Evolutionary conservation across 176 grass and related monocot genomes (phyloP), one percentile per base, ranked within the genome.

Genomic region (Leersia perrieri): DNA sequence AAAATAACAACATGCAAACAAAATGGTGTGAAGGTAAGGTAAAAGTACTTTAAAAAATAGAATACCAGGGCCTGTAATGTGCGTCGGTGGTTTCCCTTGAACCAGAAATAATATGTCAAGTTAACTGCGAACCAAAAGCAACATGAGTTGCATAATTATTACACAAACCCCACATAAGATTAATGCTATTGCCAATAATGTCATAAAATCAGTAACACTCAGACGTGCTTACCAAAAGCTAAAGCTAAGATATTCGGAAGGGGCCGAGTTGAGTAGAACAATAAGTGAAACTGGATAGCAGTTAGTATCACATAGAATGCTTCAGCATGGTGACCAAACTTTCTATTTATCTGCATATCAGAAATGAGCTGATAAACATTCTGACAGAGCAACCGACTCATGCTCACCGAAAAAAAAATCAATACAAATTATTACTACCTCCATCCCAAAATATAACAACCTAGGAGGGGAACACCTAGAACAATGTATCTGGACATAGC

Each of bases 221-320:
- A 35, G 57, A 67, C 28, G 27, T 74, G 64, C 70, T 70, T 36
- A 99, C 96, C 96, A 84, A 99, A 93, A 90, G 41, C 81, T 70
- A 99, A 99, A 91, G 96, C 90, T 42, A 99, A 93, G 22, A 91
- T 88, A 84, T 99, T 95, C 71, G 96, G 96, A 84, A 99, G 92
- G 80, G 96, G 96, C 0, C 96, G 90, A 47, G 90, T 95, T 70
- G 90, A 95, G 68, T 99, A 99, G 80, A 95, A 99, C 14, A 95
- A 80, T 68, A 91, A 68, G 47, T 99, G 96, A 91, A 99, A 99
- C 64, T 99, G 90, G 18, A 88, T 75, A 79, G 92, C 87, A 44
- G 88, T 95, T 73, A 99, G 81, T 68, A 91, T 44, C 13, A 69
- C 90, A 88, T 91, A 95, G 83, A 95, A 93, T 76, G 88, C 80